Percentiles rank a stretch among this genome's conserved stretches.
phyloP scores from a whole-genome alignment of 495 filamentous ascomycete genomes.

The Penicillium samsonianum region DNA sequence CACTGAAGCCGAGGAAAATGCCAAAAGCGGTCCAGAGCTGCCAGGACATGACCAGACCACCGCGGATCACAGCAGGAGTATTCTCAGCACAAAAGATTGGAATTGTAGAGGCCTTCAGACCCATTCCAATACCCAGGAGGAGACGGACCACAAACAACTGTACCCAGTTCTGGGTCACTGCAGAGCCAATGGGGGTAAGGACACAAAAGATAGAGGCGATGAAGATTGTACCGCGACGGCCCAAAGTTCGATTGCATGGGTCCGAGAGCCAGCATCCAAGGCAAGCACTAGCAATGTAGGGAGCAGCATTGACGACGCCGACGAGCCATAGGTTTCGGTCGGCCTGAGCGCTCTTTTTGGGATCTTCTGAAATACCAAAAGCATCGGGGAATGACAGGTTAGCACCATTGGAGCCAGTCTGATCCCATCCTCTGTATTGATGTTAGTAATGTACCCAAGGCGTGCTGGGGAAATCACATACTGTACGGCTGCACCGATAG shows the following conservation, averaged over 20 bases:
- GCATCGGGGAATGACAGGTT: conserved; percentile 62
- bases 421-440: conserved; percentile 59
- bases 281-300: conserved; percentile 40
- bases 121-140: conserved; percentile 68
- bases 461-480: conserved; percentile 25
- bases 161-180: conserved; percentile 56
- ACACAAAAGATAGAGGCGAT: conserved; percentile 61
- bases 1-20: conserved; percentile 60
- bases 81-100: conserved; percentile 66
- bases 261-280: conserved; percentile 65
- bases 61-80: conserved; percentile 60
- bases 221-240: conserved; percentile 63
- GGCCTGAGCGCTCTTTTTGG: conserved; percentile 24
- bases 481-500: conserved; percentile 71
- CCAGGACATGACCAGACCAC: conserved; percentile 65
- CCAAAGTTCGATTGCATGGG: conserved; percentile 55
- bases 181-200: conserved; percentile 58
- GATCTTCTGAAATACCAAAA: conserved; percentile 51
- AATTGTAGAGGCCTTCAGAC: conserved; percentile 59
- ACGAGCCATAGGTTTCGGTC: conserved; percentile 58
- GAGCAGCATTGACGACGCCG: conserved; percentile 60
- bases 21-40: conserved; percentile 59
- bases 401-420: conserved; percentile 74
- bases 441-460: conserved; percentile 6
- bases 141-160: conserved; percentile 60